phyloP scores from a whole-genome alignment of 2,329 filamentous ascomycete genomes.

The Stromatinia cepivora region DNA sequence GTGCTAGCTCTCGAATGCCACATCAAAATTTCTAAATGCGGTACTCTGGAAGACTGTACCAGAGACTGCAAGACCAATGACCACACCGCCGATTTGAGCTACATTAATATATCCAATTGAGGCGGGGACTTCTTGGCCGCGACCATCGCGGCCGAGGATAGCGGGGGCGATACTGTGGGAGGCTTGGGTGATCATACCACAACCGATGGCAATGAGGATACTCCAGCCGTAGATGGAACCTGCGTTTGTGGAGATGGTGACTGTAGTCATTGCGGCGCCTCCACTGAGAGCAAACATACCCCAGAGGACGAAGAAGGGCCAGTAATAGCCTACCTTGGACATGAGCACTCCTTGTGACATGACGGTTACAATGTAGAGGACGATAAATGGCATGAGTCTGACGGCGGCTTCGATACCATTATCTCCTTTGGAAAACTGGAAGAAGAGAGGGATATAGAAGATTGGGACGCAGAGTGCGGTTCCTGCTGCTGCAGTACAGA shows the following conservation, averaged over 20 bases:
- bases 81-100: slow-evolving; percentile 40
- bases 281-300: slow-evolving; percentile 31
- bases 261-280: slow-evolving; percentile 35
- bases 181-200: slow-evolving; percentile 38
- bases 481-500: slow-evolving; percentile 40
- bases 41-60: slow-evolving; percentile 43
- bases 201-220: slow-evolving; percentile 45
- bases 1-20: slow-evolving; percentile 28
- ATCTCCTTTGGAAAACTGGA: slow-evolving; percentile 47
- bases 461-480: slow-evolving; percentile 45
- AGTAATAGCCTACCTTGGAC: slow-evolving; percentile 41
- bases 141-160: slow-evolving; percentile 36
- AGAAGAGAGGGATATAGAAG: slow-evolving; percentile 51
- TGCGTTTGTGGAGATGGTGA: slow-evolving; percentile 32
- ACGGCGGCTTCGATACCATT: slow-evolving; percentile 42
- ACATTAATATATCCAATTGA: slow-evolving; percentile 43
- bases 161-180: slow-evolving; percentile 31
- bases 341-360: slow-evolving; percentile 45
- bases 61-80: slow-evolving; percentile 42
- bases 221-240: slow-evolving; percentile 41
- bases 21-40: slow-evolving; percentile 35
- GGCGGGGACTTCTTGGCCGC: slow-evolving; percentile 28
- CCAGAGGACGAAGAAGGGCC: slow-evolving; percentile 15
- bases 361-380: slow-evolving; percentile 44
- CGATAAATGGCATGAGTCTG: slow-evolving; percentile 44